These are phyloP conservation scores for Strigomonas galati DNA, from an alignment of 208 protist species.

Conservation along the genomic window DNA sequence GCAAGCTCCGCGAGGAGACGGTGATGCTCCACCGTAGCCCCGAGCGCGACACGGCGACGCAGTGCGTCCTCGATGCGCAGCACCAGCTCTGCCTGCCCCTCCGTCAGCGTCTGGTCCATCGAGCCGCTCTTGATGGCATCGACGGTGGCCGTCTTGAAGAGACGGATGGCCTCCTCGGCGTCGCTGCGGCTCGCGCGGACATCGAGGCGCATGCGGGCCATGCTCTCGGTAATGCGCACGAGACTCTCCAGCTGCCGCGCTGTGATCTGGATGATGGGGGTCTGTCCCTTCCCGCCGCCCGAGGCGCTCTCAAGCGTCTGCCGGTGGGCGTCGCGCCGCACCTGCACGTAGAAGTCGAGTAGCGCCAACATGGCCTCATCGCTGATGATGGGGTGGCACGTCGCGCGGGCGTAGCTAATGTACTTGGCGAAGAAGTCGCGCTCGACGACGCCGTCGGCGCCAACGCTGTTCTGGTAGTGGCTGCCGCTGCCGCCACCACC, in stretches of 20 bases:
- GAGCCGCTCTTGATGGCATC: slow-evolving; percentile 89
- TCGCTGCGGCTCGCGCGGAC: slow-evolving; percentile 83
- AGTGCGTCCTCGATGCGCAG: slow-evolving; percentile 83
- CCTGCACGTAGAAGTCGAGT: slow-evolving; percentile 95
- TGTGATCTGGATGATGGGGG: slow-evolving; percentile 94
- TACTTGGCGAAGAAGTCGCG: slow-evolving; percentile 94
- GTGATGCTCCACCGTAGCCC: slow-evolving; percentile 82
- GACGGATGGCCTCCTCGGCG: slow-evolving; percentile 94
- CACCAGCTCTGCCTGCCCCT: slow-evolving; percentile 80
- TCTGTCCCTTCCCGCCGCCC: slow-evolving; percentile 26
- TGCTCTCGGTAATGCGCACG: slow-evolving; percentile 96
- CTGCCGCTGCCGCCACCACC: not conserved
- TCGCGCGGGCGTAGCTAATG: slow-evolving; percentile 90
- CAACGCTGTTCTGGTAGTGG: slow-evolving; percentile 57
- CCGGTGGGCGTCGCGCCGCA: slow-evolving; percentile 81
- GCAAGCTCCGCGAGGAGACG: slow-evolving; percentile 73
- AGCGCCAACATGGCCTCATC: slow-evolving; percentile 91
- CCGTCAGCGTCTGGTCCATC: slow-evolving; percentile 72
- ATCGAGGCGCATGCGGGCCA: slow-evolving; percentile 96
- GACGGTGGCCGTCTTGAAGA: slow-evolving; percentile 95
- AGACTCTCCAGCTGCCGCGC: slow-evolving; percentile 95
- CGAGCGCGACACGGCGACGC: slow-evolving; percentile 75
- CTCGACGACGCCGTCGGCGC: slow-evolving; percentile 34
- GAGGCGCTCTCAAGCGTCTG: slow-evolving; percentile 56
- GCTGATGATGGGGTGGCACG: slow-evolving; percentile 90